phyloP scores from a whole-genome alignment of 2,329 filamentous ascomycete genomes.

The Trichoderma sp. region DNA sequence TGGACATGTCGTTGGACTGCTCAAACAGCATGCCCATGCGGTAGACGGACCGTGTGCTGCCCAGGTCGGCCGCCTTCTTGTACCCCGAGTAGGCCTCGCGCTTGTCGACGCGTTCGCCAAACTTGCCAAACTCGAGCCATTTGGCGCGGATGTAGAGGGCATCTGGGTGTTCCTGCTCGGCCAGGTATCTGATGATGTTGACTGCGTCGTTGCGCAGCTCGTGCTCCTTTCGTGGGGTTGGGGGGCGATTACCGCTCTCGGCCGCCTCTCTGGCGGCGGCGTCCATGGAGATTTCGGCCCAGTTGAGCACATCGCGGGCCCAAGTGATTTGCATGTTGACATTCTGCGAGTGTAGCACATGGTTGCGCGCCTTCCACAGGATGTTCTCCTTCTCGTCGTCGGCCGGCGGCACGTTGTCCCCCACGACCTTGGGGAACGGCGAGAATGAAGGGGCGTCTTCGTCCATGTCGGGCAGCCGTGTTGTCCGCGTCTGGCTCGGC shows the following conservation, averaged over 20 bases:
- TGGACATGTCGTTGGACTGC: constrained; percentile 86
- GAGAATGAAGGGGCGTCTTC: constrained; percentile 76
- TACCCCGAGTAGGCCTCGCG: constrained; percentile 92
- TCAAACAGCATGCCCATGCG: constrained; percentile 98
- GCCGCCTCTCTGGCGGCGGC: constrained; percentile 67
- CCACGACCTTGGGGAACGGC: constrained; percentile 83
- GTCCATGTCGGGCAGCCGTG: constrained; percentile 45
- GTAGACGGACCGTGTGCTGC: constrained; percentile 88
- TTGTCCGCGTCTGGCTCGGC: constrained; percentile 30
- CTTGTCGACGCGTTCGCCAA: constrained; percentile 86
- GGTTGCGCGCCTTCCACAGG: constrained; percentile 77
- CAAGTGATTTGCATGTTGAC: constrained; percentile 95
- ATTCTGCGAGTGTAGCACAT: constrained; percentile 90
- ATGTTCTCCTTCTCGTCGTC: constrained; percentile 94
- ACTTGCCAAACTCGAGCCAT: constrained; percentile 98
- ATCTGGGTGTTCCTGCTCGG: constrained; percentile 88
- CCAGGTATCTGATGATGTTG: constrained; percentile 87
- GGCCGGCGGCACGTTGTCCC: constrained; percentile 86
- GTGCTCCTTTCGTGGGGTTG: constrained; percentile 85
- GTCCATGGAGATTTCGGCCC: constrained; percentile 81
- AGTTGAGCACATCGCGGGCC: constrained; percentile 89
- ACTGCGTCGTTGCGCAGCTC: constrained; percentile 85
- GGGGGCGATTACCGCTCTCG: constrained; percentile 55
- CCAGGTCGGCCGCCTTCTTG: constrained; percentile 78
- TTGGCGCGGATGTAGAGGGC: constrained; percentile 93